Base-by-base conservation (phyloP, 495 filamentous ascomycete species). In the Bacidia rubella region DNA sequence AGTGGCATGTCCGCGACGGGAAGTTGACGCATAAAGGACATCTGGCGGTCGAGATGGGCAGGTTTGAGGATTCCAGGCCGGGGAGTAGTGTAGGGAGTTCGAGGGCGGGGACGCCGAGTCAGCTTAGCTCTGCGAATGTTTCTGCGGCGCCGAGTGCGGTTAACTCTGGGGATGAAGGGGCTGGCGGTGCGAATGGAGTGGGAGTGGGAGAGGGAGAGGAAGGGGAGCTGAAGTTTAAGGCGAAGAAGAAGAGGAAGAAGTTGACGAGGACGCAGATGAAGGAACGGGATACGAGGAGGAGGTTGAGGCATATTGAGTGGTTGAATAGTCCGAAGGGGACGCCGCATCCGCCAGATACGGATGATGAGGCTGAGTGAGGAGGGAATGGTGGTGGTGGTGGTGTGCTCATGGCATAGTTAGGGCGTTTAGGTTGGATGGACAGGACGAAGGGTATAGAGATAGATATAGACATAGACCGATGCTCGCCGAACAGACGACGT, bases 261-360 rank as follows among this genome's bases (percentile, higher is more conserved):
- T 74, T 94, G 79, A 98, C 92, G 47, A 83, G 90, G 70, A 86
- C 85, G 66, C 90, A 98, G 70, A 55, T 87, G 61, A 98, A 98
- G 76, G 92, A 98, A 58, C 74, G 85, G 2, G 93, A 98, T 66
- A 82, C 82, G 24, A 75, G 92, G 56, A 77, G 90, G 53, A 74
- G 90, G 64, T 71, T 98, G 68, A 84, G 92, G 64, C 87, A 97
- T 67, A 90, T 98, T 57, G 90, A 97, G 68, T 98, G 93, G 90
- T 69, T 85, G 54, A 89, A 83, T 63, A 78, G 72, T 57, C 70
- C 74, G 1, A 76, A 75, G 75, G 84, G 85, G 7, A 92, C 86
- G 3, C 86, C 86, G 17, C 79, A 85, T 63, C 82, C 83, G 0
- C 67, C 66, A 35, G 86, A 92, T 63, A 87, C 85, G 38, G 86